Percentiles rank a stretch among this genome's conserved stretches.
Conservation (phyloP, 371 early-diverging fungal genomes). For the Rhizopus delemar region DNA sequence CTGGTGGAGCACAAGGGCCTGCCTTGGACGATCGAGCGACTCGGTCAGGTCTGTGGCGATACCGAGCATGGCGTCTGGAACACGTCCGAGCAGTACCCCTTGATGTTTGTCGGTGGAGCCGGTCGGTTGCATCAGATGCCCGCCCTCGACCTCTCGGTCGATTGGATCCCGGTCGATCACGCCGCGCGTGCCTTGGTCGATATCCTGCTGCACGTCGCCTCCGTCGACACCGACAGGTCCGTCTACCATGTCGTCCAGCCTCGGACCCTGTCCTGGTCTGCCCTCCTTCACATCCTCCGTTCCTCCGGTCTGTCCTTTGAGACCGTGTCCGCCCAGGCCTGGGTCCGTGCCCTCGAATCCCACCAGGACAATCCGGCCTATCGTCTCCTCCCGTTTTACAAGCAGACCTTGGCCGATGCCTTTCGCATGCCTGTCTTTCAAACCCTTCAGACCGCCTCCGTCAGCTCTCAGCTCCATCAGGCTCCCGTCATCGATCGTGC, state of each 20-base stretch:
- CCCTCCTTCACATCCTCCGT: conserved; percentile 25
- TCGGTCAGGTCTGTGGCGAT: conserved; percentile 53
- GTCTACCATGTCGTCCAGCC: conserved; percentile 46
- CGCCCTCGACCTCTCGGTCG: conserved; percentile 20
- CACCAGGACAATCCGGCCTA: conserved; percentile 37
- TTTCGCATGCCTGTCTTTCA: conserved; percentile 19
- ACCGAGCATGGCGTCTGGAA: conserved; percentile 47
- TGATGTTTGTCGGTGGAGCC: conserved; percentile 43
- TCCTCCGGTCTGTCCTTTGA: conserved; percentile 34
- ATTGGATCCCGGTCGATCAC: conserved; percentile 43
- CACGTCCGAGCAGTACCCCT: conserved; percentile 36
- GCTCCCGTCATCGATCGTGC: neutral
- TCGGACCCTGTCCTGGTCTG: conserved; percentile 21
- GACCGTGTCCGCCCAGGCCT: conserved; percentile 21
- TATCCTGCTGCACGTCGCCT: conserved; percentile 31
- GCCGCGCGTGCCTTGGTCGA: conserved; percentile 33
- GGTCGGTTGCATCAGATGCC: conserved; percentile 31
- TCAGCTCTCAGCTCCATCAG: neutral
- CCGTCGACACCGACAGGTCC: neutral
- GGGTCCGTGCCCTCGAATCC: conserved; percentile 27
- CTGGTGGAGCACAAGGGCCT: conserved; percentile 27
- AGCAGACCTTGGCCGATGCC: conserved; percentile 9
- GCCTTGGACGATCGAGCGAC: conserved; percentile 43
- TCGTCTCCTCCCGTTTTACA: conserved; percentile 33
- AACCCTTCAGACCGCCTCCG: neutral